A percentile compares a stretch with the other conserved stretches of the same genome.
phyloP scores from a whole-genome alignment of 2,329 filamentous ascomycete species.

The Rhynchosporium secalis region DNA sequence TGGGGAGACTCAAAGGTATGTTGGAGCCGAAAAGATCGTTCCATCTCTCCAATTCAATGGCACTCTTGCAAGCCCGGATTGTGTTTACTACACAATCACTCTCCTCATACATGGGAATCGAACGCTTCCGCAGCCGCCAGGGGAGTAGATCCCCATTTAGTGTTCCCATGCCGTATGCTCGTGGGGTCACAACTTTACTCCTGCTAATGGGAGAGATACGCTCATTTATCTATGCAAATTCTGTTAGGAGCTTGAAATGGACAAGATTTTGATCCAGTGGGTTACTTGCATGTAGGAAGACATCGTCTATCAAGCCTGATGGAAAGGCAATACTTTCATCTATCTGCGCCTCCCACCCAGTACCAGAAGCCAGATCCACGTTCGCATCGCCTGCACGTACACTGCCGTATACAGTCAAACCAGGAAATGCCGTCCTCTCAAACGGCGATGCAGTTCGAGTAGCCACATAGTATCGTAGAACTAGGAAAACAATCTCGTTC shows the following conservation, averaged over 20 bases:
- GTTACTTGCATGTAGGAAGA: conserved; percentile 43
- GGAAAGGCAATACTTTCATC: conserved; percentile 36
- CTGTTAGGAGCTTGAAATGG: background rate
- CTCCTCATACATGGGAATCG: conserved; percentile 38
- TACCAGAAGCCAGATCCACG: conserved; percentile 17
- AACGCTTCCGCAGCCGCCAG: conserved; percentile 43
- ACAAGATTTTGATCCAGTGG: conserved; percentile 2
- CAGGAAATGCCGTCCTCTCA: conserved; percentile 36
- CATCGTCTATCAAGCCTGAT: conserved; percentile 41
- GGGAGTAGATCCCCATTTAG: conserved; percentile 44
- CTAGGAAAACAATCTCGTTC: conserved; percentile 37
- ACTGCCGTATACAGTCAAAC: conserved; percentile 35
- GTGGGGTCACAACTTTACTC: conserved; percentile 6
- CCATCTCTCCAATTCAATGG: conserved; percentile 31
- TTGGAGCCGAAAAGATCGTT: conserved; percentile 19
- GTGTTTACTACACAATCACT: conserved; percentile 17
- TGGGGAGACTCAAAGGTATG: conserved; percentile 19
- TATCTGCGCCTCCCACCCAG: conserved; percentile 34
- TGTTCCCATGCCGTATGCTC: conserved; percentile 38
- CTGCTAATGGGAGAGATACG: conserved; percentile 18
- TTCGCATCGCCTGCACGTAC: conserved; percentile 20
- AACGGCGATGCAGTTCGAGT: conserved; percentile 39
- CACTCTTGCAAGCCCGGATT: conserved; percentile 17
- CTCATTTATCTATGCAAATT: conserved; percentile 32
- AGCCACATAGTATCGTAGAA: conserved; percentile 38